Percentiles rank a stretch among this genome's conserved stretches.
Conservation (phyloP, 1,139 yeast genomes). For the Blastobotrys indianensis region DNA sequence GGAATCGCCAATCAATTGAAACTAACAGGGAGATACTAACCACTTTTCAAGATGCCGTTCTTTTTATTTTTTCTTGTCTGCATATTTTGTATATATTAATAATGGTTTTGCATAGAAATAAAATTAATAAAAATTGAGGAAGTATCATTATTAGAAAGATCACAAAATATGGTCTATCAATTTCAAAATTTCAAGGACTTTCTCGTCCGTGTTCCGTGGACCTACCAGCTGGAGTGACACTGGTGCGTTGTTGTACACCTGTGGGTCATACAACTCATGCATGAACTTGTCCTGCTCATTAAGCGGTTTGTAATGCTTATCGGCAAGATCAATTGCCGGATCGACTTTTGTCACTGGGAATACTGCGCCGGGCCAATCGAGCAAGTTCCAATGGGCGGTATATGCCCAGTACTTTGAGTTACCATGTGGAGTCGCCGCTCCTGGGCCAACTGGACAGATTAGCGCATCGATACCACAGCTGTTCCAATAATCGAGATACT, state of each 20-base stretch:
- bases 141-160: not conserved
- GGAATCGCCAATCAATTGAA: no score
- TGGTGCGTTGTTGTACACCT: slow-evolving; percentile 39
- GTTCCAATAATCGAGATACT: slow-evolving; percentile 37
- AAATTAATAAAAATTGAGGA: not conserved
- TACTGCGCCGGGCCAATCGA: slow-evolving; percentile 48
- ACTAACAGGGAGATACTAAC: no score
- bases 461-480: slow-evolving; percentile 59
- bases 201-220: slow-evolving; percentile 39
- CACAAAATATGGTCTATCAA: slow-evolving; percentile 9
- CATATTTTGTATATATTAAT: no score
- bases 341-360: slow-evolving; percentile 50
- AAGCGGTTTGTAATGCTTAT: slow-evolving; percentile 28
- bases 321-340: slow-evolving; percentile 34
- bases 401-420: slow-evolving; percentile 65
- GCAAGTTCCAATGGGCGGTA: slow-evolving; percentile 50
- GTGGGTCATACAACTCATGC: slow-evolving; percentile 34
- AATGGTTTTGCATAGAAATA: not conserved
- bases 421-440: slow-evolving; percentile 66
- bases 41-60: no score
- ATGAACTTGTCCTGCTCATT: slow-evolving; percentile 29
- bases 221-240: slow-evolving; percentile 41
- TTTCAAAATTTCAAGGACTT: slow-evolving; percentile 18
- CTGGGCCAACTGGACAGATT: slow-evolving; percentile 61
- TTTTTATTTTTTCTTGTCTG: no score